Evolutionary conservation across 768 basidiomycete genomes (phyloP).

Genomic region (Tubosaeta sp.): DNA sequence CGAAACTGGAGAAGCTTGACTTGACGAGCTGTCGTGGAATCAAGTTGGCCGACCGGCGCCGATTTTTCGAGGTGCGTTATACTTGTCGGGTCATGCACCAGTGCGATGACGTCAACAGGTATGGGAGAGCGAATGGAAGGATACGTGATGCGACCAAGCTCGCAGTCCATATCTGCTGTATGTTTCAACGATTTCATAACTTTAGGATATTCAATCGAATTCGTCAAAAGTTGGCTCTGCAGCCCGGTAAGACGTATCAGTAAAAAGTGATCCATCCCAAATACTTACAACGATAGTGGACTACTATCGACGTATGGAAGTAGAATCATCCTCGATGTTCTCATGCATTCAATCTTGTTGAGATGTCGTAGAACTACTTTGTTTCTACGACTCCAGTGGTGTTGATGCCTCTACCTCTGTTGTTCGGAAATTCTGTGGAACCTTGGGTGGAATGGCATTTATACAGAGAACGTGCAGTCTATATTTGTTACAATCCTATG

Average conservation of each 20-base stretch:
- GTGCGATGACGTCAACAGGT: slow-evolving; percentile 12
- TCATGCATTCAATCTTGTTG: neutral
- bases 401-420: neutral
- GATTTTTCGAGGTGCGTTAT: slow-evolving; percentile 54
- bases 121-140: slow-evolving; percentile 22
- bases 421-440: neutral
- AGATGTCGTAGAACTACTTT: neutral
- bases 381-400: neutral
- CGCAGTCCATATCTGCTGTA: too few species aligned
- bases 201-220: neutral
- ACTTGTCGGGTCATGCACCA: slow-evolving; percentile 9
- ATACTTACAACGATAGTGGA: too few species aligned
- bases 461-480: neutral
- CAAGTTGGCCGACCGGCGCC: slow-evolving; percentile 51
- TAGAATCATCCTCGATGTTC: too few species aligned
- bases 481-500: neutral
- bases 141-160: neutral
- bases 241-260: neutral
- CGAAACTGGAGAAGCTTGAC: slow-evolving; percentile 49
- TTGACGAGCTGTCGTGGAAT: slow-evolving; percentile 67
- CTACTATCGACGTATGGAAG: too few species aligned
- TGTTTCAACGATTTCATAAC: neutral
- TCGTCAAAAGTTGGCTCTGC: neutral
- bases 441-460: neutral
- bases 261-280: too few species aligned